These are phyloP conservation scores for Xylariaceae sp. DNA, from an alignment of 2,329 filamentous ascomycete genomes.

Conservation along the genomic window DNA sequence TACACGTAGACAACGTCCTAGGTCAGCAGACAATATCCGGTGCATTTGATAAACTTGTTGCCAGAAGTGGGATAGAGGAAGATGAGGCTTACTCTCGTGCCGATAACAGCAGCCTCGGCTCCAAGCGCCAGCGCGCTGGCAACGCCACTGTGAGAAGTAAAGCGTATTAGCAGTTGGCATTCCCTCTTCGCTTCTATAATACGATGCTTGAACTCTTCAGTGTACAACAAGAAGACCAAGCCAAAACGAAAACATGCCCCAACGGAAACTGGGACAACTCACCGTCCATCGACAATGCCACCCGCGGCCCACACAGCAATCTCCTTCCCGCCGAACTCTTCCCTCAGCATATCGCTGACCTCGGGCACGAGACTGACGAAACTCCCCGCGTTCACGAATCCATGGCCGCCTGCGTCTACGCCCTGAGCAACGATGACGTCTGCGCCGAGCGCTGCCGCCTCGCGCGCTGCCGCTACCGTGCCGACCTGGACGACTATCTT, in stretches of 20 bases:
- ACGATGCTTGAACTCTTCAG: no score
- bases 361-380: constrained; percentile 45
- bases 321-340: constrained; percentile 22
- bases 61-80: not conserved
- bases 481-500: constrained; percentile 48
- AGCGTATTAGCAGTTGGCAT: no score
- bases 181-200: no score
- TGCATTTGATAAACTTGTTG: no score
- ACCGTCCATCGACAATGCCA: constrained; percentile 42
- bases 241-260: not conserved
- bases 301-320: constrained; percentile 42
- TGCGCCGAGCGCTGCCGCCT: constrained; percentile 33
- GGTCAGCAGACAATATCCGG: no score
- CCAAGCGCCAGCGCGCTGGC: constrained; percentile 44
- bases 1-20: constrained; percentile 6
- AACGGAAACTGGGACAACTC: not conserved
- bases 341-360: constrained; percentile 35
- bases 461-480: constrained; percentile 40
- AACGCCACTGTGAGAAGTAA: constrained; percentile 31
- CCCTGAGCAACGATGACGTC: constrained; percentile 50
- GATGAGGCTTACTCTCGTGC: constrained; percentile 25
- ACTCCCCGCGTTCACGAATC: constrained; percentile 40
- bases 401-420: constrained; percentile 48
- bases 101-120: constrained; percentile 25
- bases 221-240: not conserved